Percentiles rank a stretch among this genome's conserved stretches.
These are phyloP conservation scores for Byssothecium circinans DNA, from an alignment of 2,329 filamentous ascomycete species.

Conservation along the genomic window DNA sequence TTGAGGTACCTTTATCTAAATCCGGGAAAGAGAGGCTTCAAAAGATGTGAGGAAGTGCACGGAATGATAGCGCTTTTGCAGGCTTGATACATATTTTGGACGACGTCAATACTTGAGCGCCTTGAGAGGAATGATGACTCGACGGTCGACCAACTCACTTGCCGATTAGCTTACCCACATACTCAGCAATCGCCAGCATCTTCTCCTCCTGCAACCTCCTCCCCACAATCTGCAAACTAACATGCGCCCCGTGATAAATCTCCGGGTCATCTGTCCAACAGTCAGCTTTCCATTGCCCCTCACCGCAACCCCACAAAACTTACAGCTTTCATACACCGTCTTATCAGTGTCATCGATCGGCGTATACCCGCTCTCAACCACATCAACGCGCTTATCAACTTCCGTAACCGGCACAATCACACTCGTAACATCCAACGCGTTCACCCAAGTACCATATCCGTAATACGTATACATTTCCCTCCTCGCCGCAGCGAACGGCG, in stretches of 20 bases:
- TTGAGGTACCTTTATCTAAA: no score
- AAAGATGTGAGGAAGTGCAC: no score
- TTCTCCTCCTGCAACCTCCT: constrained; percentile 44
- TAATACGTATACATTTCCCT: constrained; percentile 36
- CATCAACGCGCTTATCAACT: constrained; percentile 34
- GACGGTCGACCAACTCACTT: no score
- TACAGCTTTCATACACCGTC: constrained; percentile 30
- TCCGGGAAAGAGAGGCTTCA: no score
- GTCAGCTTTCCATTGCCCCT: background rate
- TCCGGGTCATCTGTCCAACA: constrained; percentile 39
- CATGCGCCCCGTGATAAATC: constrained; percentile 44
- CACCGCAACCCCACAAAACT: constrained; percentile 12
- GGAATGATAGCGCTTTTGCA: no score
- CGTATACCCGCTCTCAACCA: constrained; percentile 23
- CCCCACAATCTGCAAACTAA: constrained; percentile 42
- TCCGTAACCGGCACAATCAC: constrained; percentile 40
- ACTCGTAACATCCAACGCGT: constrained; percentile 36
- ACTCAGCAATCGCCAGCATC: constrained; percentile 41
- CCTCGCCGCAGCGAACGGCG: constrained; percentile 41
- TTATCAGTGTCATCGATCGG: constrained; percentile 32
- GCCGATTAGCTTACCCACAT: constrained; percentile 24
- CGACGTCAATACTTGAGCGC: no score
- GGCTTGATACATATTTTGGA: no score
- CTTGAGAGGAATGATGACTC: no score
- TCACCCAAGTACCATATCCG: constrained; percentile 36